Conservation (phyloP, 345 rosid genomes). For the rapeseed (Brassica napus) region Da-Ae NC_063447.1:12441501-12442000, state of each 20-base stretch:
- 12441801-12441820: background rate
- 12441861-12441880: too few relatives aligned
- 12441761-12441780: background rate
- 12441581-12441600: background rate
- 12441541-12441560: background rate
- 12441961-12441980: background rate
- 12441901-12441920: background rate
- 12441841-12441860: too few relatives aligned
- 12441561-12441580: background rate
- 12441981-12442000: background rate
- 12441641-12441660: background rate
- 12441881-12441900: too few relatives aligned
- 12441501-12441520: background rate
- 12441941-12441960: too few relatives aligned
- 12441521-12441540: background rate
- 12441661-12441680: background rate
- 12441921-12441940: background rate
- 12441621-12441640: constrained; percentile 6
- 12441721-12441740: background rate
- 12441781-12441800: background rate
- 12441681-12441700: background rate
- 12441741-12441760: background rate
- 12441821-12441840: background rate
- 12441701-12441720: background rate
- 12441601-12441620: background rate